Base-by-base conservation (phyloP, 129 eudicot genomes). In the Flaveria ramosissima region DNA sequence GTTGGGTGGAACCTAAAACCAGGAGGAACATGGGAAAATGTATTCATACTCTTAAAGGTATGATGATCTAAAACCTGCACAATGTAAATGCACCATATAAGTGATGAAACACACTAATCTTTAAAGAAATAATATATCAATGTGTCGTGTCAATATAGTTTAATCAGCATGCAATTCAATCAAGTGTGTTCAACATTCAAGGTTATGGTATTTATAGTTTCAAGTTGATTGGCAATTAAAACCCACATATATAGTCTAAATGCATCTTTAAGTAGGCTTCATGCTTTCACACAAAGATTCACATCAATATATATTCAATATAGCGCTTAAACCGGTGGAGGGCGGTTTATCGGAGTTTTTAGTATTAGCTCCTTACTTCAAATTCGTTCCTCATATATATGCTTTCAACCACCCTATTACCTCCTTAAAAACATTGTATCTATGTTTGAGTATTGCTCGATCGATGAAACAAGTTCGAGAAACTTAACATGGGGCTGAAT, bases 1-100 rank as follows among this genome's bases (percentile, higher is more conserved):
- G 85, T 82, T 24, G 85, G 85, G 70, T 82, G 85, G 81, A 82
- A 82, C 71, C 85, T 82, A 82, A 82, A 82, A 39, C 85, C 85
- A 15, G 85, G 85, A 52, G 85, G 85, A 62, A 82, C 85, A 66
- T 82, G 85, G 19, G 74, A 76, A 63, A 82, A 76, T 1, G 85
- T 76, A 70, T 82, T 55, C 85, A 82, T 76, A 39, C 68, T 57
- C 55, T 47, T 70, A 60, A 32, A 36, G 13, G 50, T 57, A 23
- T 11, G 70, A 68, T 43, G 56, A 56, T 83, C 20, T 30, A 24
- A 12, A 71, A 46, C 71, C 89, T 85, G 92, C 76, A 77, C 56
- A 68, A 71, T 27, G 50, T 17, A 11, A 63, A 63, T 63, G 61
- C 26, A 8, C 27, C 17, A 62, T 83, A 55, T 74, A 9, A n/a